Percentiles rank a stretch among this genome's conserved stretches.
phyloP scores from a whole-genome alignment of 768 basidiomycete species.

The Pholiota molesta region DNA sequence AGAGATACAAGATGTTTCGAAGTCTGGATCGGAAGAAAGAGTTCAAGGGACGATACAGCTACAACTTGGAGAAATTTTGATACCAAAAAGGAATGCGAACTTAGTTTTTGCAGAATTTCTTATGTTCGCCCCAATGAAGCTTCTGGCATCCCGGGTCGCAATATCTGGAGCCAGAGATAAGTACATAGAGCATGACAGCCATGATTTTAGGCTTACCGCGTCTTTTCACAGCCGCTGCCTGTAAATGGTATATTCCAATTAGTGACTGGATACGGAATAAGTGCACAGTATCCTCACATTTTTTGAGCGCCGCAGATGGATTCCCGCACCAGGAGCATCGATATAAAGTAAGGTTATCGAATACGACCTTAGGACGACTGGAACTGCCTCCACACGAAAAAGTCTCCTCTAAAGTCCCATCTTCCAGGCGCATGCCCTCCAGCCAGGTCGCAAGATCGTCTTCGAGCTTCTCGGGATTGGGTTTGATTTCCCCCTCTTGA shows the following conservation, averaged over 20 bases:
- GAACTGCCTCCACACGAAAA: conserved; percentile 26
- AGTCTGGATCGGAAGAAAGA: background rate
- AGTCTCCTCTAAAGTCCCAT: conserved; percentile 26
- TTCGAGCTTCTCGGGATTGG: conserved; percentile 42
- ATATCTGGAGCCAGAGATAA: conserved; percentile 12
- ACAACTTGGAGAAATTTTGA: background rate
- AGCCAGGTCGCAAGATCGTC: conserved; percentile 65
- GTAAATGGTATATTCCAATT: background rate
- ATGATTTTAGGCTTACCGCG: conserved; percentile 14
- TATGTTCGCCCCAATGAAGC: conserved; percentile 26
- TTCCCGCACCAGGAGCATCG: conserved; percentile 68
- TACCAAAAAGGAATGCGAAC: background rate
- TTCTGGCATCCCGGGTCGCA: conserved; percentile 30
- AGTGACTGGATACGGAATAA: background rate
- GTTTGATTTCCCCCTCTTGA: conserved; percentile 21
- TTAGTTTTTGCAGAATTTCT: conserved; percentile 24
- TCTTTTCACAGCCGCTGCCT: conserved; percentile 29
- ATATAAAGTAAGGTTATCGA: conserved; percentile 55
- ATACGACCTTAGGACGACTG: conserved; percentile 46
- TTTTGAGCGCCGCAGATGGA: conserved; percentile 41
- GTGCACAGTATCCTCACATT: conserved; percentile 19
- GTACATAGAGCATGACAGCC: background rate
- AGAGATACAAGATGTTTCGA: background rate
- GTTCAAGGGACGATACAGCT: background rate
- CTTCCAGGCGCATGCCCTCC: conserved; percentile 47